Percentiles rank a stretch among this genome's conserved stretches.
Conservation (phyloP, 352 stramenopile genomes). For the Globisporangium camurandrum region DNA sequence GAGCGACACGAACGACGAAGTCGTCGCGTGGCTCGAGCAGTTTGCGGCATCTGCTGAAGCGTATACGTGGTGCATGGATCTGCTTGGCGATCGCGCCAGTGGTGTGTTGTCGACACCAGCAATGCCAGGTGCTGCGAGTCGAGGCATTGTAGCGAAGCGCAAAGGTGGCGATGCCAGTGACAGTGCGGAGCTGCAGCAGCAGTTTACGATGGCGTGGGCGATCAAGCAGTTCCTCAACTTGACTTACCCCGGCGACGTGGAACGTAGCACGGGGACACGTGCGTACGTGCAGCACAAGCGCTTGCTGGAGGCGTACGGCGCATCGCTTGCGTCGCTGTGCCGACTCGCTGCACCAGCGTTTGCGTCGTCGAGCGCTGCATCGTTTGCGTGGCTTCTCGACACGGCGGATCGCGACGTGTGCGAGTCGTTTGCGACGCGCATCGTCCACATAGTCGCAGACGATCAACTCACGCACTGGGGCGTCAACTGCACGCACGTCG, state of each 20-base stretch:
- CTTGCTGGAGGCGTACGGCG: conserved; percentile 9
- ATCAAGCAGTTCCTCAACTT: conserved; percentile 26
- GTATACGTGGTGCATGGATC: conserved; percentile 41
- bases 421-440: background rate
- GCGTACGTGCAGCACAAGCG: conserved; percentile 5
- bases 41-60: conserved; percentile 49
- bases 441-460: conserved; percentile 4
- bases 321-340: conserved; percentile 10
- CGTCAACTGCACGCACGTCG: conserved; percentile 8
- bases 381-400: conserved; percentile 10
- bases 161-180: conserved; percentile 15
- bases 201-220: conserved; percentile 28
- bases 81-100: conserved; percentile 29
- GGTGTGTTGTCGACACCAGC: conserved; percentile 9
- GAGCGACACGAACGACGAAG: too few relatives aligned
- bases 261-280: background rate
- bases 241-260: conserved; percentile 7
- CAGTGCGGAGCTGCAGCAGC: conserved; percentile 6
- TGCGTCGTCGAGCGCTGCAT: background rate
- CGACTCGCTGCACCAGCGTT: conserved; percentile 4
- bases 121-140: too few relatives aligned
- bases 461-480: conserved; percentile 7
- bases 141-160: conserved; percentile 20
- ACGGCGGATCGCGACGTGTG: background rate
- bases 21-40: conserved; percentile 54